Base-by-base conservation (phyloP, 345 rosid genomes). In the Cardiospermum halicacabum region DNA sequence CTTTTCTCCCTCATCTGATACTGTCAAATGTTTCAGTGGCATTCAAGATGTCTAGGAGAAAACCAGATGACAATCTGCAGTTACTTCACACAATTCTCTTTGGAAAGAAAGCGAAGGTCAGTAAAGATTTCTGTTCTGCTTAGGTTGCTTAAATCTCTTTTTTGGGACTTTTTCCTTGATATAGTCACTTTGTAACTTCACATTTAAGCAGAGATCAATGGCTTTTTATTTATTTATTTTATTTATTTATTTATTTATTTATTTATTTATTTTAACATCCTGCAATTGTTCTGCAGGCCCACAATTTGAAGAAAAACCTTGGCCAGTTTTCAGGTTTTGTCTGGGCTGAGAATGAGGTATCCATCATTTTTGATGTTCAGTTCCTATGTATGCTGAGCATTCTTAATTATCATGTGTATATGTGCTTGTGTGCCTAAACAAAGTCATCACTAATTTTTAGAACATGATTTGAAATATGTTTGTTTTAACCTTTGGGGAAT, bases 61-160 rank as follows among this genome's bases (percentile, higher is more conserved):
- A 91, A 78, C 68, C 95, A 67, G 97, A 94, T 45, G 97, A 89
- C 64, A 87, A 83, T 73, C 87, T 94, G 65, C 87, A 82, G 58
- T 56, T 82, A 65, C 86, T 94, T 60, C 99, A 94, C 56, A 65
- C 76, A 21, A 75, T 94, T 69, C 91, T 94, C 49, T 94, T 79
- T 66, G 99, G 97, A 75, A 94, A 94, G 89, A 94, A 91, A 81
- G 99, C 85, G 63, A 94, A 94, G 97, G 99, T 94, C 67, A 67
- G n/a, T 19, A 11, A 22, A 7, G 27, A 39, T 61, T 26, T 27
- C 69, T 7, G 62, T 56, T n/a, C 31, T 19, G 58, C 36, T 50
- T 66, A 32, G 15, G 50, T 66, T 25, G 24, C 56, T 50, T 31
- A 11, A 9, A 12, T 1, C 12, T 1, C n/a, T 28, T 1, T 1